Evolutionary conservation across 2,329 filamentous ascomycete species (phyloP).

Genomic region (Colletotrichum theobromicola): DNA sequence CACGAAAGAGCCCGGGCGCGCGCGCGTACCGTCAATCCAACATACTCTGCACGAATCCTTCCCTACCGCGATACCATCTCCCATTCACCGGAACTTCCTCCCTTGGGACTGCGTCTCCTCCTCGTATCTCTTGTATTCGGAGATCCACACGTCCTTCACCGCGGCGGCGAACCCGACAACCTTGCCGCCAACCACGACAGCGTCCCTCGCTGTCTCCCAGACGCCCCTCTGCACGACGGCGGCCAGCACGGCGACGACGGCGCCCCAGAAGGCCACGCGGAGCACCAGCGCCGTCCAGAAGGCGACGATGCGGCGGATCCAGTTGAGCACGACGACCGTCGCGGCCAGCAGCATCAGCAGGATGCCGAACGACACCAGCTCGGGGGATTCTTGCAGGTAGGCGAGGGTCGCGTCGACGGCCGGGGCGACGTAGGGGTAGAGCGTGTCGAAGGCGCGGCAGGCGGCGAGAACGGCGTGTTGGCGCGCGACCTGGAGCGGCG

Average conservation of each 20-base stretch:
- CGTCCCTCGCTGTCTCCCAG: slow-evolving; percentile 67
- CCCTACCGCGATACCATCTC: background rate
- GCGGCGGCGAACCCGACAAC: slow-evolving; percentile 51
- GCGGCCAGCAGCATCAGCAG: slow-evolving; percentile 62
- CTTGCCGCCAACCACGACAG: slow-evolving; percentile 46
- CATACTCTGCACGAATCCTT: background rate
- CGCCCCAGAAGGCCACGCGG: slow-evolving; percentile 68
- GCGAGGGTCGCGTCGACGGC: slow-evolving; percentile 43
- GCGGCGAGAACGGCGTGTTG: slow-evolving; percentile 35
- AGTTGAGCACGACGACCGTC: slow-evolving; percentile 71
- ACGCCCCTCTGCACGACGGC: slow-evolving; percentile 70
- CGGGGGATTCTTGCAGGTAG: slow-evolving; percentile 42
- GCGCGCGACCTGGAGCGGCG: slow-evolving; percentile 47
- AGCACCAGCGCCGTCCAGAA: slow-evolving; percentile 77
- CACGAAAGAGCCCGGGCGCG: background rate
- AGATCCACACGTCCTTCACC: slow-evolving; percentile 59
- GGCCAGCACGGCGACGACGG: slow-evolving; percentile 57
- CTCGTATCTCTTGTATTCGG: slow-evolving; percentile 64
- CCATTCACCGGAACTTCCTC: slow-evolving; percentile 5
- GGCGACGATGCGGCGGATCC: slow-evolving; percentile 73
- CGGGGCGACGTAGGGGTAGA: slow-evolving; percentile 48
- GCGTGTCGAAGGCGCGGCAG: slow-evolving; percentile 31
- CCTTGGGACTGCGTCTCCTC: slow-evolving; percentile 42
- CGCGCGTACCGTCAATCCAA: background rate
- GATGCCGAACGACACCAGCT: slow-evolving; percentile 48